phyloP scores from a whole-genome alignment of 2,329 filamentous ascomycete species.

The Talaromyces funiculosus region DNA sequence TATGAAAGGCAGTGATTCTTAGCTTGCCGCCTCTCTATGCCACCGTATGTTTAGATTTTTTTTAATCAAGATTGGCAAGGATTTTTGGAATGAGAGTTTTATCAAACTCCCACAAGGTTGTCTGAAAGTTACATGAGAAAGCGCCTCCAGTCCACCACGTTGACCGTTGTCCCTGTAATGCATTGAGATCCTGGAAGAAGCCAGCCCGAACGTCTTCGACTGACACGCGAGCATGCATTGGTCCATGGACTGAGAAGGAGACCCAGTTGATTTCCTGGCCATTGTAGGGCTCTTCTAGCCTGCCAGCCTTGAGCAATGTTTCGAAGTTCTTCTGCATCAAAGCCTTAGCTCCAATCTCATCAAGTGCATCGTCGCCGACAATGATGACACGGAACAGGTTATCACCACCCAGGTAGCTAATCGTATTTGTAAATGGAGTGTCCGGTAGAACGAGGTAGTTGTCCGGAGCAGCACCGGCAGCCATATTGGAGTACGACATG shows the following conservation, averaged over 20 bases:
- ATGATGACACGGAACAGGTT: constrained; percentile 21
- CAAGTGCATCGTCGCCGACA: constrained; percentile 18
- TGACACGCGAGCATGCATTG: constrained; percentile 29
- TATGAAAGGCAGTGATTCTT: not conserved
- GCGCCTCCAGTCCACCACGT: constrained; percentile 30
- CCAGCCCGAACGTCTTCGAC: constrained; percentile 28
- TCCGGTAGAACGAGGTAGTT: constrained; percentile 19
- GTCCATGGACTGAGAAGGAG: constrained; percentile 23
- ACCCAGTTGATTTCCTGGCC: constrained; percentile 19
- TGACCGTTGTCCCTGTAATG: constrained; percentile 34
- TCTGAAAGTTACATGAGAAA: constrained; percentile 30
- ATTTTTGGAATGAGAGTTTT: constrained; percentile 20
- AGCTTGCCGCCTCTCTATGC: not conserved
- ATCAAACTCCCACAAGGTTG: constrained; percentile 21
- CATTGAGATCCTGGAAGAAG: constrained; percentile 34
- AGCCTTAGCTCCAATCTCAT: constrained; percentile 14
- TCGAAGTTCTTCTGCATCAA: constrained; percentile 18
- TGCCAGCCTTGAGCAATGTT: constrained; percentile 13
- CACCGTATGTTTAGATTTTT: not conserved
- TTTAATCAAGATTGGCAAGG: constrained; percentile 1
- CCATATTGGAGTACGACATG: constrained; percentile 27
- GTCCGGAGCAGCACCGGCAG: constrained; percentile 42
- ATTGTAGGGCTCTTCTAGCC: constrained; percentile 6
- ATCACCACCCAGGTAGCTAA: constrained; percentile 20
- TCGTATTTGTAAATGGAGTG: constrained; percentile 16